A percentile compares a stretch with the other conserved stretches of the same genome.
Evolutionary conservation across 2,329 filamentous ascomycete genomes (phyloP).

Genomic region (Teratosphaeriaceae sp.): DNA sequence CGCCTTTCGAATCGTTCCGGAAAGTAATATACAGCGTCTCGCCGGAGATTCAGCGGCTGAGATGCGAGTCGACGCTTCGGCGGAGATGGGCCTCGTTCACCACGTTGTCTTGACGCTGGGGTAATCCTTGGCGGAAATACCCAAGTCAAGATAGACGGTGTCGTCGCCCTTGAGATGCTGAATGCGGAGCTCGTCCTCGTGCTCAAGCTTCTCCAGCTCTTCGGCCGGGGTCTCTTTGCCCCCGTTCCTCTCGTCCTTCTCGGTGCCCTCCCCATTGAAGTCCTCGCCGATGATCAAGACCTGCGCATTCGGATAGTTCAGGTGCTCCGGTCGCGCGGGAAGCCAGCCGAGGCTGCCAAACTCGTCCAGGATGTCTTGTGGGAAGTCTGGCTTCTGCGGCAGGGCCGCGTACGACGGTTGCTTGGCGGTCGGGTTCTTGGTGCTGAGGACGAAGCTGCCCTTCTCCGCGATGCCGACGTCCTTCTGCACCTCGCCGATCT

Average conservation of each 20-base stretch:
- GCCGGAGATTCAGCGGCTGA: neutral
- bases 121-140: conserved; percentile 57
- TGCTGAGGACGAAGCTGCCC: conserved; percentile 71
- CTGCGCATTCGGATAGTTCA: conserved; percentile 70
- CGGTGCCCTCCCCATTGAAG: conserved; percentile 49
- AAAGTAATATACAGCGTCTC: conserved; percentile 4
- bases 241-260: conserved; percentile 50
- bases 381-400: conserved; percentile 60
- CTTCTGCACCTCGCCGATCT: conserved; percentile 64
- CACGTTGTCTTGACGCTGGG: conserved; percentile 57
- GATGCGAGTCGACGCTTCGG: neutral
- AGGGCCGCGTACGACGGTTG: conserved; percentile 59
- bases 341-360: conserved; percentile 70
- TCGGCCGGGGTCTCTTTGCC: conserved; percentile 58
- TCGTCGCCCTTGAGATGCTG: conserved; percentile 44
- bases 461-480: conserved; percentile 65
- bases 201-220: conserved; percentile 66
- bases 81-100: conserved; percentile 27
- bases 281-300: conserved; percentile 72
- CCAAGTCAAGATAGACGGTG: conserved; percentile 54
- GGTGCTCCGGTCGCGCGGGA: conserved; percentile 57
- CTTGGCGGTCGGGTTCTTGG: conserved; percentile 69
- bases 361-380: conserved; percentile 65
- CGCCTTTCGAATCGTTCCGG: neutral
- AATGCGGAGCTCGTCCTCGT: conserved; percentile 66